Percentiles rank a stretch among this genome's conserved stretches.
These are phyloP conservation scores for Graphiopsis chlorocephala DNA, from an alignment of 2,329 filamentous ascomycete genomes.

Conservation along the genomic window DNA sequence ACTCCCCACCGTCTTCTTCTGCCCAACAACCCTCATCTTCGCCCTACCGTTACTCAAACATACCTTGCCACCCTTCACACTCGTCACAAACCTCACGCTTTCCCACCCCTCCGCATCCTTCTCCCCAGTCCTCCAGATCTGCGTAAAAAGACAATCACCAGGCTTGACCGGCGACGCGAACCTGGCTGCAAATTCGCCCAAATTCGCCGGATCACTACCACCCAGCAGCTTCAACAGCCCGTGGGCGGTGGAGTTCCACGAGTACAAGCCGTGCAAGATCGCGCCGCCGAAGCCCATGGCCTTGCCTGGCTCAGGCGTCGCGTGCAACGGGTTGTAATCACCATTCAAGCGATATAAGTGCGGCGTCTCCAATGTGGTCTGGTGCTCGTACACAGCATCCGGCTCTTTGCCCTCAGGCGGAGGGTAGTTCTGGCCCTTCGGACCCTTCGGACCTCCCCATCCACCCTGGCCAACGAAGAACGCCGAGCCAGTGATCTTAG, in stretches of 20 bases:
- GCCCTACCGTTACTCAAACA: conserved; percentile 85
- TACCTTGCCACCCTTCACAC: conserved; percentile 76
- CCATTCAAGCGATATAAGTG: conserved; percentile 81
- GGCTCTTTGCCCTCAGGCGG: conserved; percentile 70
- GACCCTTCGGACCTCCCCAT: conserved; percentile 88
- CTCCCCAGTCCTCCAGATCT: conserved; percentile 76
- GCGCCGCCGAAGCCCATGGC: conserved; percentile 89
- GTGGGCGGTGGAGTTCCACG: conserved; percentile 77
- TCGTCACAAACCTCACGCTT: conserved; percentile 77
- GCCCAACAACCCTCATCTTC: conserved; percentile 62
- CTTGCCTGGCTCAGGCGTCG: conserved; percentile 76
- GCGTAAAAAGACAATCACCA: conserved; percentile 75
- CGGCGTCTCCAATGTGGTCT: conserved; percentile 70
- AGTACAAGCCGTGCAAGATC: conserved; percentile 87
- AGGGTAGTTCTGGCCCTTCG: conserved; percentile 73
- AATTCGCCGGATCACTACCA: conserved; percentile 72
- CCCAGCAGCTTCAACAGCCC: conserved; percentile 71
- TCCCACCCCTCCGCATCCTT: conserved; percentile 66
- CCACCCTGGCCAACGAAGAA: conserved; percentile 79
- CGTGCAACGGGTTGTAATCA: conserved; percentile 92
- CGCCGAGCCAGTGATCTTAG: conserved; percentile 63
- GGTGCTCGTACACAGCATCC: conserved; percentile 67
- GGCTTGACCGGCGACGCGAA: conserved; percentile 84
- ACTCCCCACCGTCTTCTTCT: conserved; percentile 21
- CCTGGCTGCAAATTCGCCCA: conserved; percentile 84